Percentiles rank a stretch among this genome's conserved stretches.
Conservation (phyloP, 208 protist genomes). For the Leishmania guyanensis region DNA sequence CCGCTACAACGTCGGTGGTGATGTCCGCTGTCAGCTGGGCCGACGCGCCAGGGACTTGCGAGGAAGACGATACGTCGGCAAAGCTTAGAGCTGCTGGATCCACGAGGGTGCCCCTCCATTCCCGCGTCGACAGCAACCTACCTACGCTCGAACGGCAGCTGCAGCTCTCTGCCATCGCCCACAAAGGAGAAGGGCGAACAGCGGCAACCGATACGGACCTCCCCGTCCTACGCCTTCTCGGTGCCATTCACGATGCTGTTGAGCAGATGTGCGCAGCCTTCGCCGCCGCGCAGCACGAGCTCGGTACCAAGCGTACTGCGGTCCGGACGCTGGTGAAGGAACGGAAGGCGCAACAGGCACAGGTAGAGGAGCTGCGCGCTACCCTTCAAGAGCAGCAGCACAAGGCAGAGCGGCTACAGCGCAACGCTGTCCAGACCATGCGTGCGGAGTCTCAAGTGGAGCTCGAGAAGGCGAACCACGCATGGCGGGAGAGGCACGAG, state of each 20-base stretch:
- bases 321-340: conserved; percentile 26
- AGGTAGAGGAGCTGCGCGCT: conserved; percentile 5
- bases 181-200: not conserved
- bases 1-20: conserved; percentile 7
- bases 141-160: not conserved
- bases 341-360: conserved; percentile 26
- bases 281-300: not conserved
- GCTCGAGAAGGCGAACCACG: conserved; percentile 5
- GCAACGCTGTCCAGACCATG: not conserved
- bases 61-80: not conserved
- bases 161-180: not conserved
- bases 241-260: conserved; percentile 10
- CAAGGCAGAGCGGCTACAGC: conserved; percentile 14
- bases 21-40: conserved; percentile 24
- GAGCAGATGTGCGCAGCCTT: conserved; percentile 5
- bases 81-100: not conserved
- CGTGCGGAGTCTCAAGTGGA: conserved; percentile 16
- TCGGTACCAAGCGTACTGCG: conserved; percentile 20
- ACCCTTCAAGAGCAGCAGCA: conserved; percentile 20
- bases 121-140: not conserved
- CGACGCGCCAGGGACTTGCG: not conserved
- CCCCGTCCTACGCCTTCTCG: not conserved
- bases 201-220: not conserved
- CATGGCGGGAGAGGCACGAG: conserved; percentile 2
- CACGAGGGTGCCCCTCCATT: not conserved